A percentile compares a stretch with the other conserved stretches of the same genome.
phyloP scores from a whole-genome alignment of 2,329 filamentous ascomycete species.

The Chaetomiaceae sp. region DNA sequence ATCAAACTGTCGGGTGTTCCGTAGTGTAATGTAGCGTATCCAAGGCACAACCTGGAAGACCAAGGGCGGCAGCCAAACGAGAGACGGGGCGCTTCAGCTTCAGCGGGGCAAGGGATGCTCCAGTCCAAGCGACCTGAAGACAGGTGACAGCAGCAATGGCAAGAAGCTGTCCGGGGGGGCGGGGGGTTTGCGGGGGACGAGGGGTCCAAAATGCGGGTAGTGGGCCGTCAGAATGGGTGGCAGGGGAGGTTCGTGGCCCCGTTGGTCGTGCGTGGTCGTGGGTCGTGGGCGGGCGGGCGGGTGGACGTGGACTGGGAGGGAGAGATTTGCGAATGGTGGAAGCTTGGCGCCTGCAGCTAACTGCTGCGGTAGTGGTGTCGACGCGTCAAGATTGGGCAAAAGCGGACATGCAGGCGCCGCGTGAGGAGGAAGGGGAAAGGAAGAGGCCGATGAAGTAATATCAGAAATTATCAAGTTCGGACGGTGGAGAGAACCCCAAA shows the following conservation, averaged over 20 bases:
- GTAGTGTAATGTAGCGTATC: too few relatives aligned
- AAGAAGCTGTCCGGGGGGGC: not conserved
- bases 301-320: not conserved
- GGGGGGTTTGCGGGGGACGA: not conserved
- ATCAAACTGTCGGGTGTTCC: too few relatives aligned
- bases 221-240: not conserved
- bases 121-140: too few relatives aligned
- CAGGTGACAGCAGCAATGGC: slow-evolving; percentile 9
- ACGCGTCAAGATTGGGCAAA: slow-evolving; percentile 22
- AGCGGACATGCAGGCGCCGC: slow-evolving; percentile 16
- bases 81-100: too few relatives aligned
- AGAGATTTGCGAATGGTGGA: not conserved
- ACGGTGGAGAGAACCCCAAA: slow-evolving; percentile 11
- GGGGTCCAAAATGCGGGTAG: slow-evolving; percentile 4
- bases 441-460: slow-evolving; percentile 7
- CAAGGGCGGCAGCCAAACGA: too few relatives aligned
- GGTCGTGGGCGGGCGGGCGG: slow-evolving; percentile 1
- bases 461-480: slow-evolving; percentile 14
- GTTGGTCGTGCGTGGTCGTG: too few relatives aligned
- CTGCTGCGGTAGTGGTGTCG: not conserved
- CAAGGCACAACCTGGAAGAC: too few relatives aligned
- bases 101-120: not conserved
- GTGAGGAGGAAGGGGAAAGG: slow-evolving; percentile 16
- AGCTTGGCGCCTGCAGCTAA: slow-evolving; percentile 4
- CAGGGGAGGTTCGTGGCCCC: too few relatives aligned